These are phyloP conservation scores for Candida argentea DNA, from an alignment of 805 yeast species.

Conservation along the genomic window DNA sequence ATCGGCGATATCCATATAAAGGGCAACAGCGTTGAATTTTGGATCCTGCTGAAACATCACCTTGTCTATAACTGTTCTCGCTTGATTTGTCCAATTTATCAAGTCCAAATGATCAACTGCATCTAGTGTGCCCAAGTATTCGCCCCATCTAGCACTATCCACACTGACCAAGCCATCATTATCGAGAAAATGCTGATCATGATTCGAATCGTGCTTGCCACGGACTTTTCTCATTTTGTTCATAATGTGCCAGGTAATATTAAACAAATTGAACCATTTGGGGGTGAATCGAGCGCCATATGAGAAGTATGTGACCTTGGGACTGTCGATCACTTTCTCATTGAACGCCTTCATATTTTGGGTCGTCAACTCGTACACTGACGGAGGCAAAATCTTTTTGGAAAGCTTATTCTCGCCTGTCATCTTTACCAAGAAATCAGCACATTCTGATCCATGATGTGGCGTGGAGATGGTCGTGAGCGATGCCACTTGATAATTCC, in stretches of 20 bases:
- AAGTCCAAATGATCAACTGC: conserved; percentile 79
- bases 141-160: conserved; percentile 73
- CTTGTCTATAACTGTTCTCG: conserved; percentile 29
- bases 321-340: conserved; percentile 38
- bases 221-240: conserved; percentile 11
- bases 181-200: conserved; percentile 20
- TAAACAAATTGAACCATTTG: conserved; percentile 48
- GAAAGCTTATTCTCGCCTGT: conserved; percentile 11
- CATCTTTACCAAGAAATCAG: conserved; percentile 49
- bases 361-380: conserved; percentile 61
- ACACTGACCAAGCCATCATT: conserved; percentile 87
- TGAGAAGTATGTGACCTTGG: conserved; percentile 63
- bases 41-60: conserved; percentile 19
- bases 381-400: conserved; percentile 14
- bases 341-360: conserved; percentile 46
- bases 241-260: conserved; percentile 56
- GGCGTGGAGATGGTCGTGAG: conserved; percentile 85
- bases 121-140: conserved; percentile 66
- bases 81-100: conserved; percentile 67
- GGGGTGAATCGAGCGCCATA: conserved; percentile 75
- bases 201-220: conserved; percentile 2
- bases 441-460: conserved; percentile 77
- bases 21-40: conserved; percentile 55
- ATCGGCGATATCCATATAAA: conserved; percentile 61
- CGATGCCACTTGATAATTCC: conserved; percentile 48